Conservation (phyloP, 1,139 yeast genomes). For the Wickerhamomyces sp. region DNA sequence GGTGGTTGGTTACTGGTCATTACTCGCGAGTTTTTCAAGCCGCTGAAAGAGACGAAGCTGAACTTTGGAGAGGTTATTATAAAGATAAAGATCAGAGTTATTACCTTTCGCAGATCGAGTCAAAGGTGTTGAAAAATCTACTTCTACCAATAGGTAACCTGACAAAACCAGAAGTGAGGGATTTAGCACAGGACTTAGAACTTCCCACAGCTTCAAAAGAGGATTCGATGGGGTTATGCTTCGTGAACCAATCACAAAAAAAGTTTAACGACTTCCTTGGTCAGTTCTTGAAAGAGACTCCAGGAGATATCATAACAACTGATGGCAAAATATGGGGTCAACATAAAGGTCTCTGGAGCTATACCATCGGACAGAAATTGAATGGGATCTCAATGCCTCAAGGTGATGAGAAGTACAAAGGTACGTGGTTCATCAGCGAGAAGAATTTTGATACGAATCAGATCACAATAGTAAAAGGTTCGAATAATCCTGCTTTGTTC, state of each 20-base stretch:
- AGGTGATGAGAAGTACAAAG: conserved; percentile 66
- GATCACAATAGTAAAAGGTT: conserved; percentile 71
- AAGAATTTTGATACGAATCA: conserved; percentile 63
- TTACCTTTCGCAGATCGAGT: conserved; percentile 67
- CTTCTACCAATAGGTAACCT: conserved; percentile 78
- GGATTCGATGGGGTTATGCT: conserved; percentile 94
- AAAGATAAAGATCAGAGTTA: conserved; percentile 83
- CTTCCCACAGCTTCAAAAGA: conserved; percentile 72
- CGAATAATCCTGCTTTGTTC: conserved; percentile 56
- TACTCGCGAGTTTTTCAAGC: conserved; percentile 59
- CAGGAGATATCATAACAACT: conserved; percentile 65
- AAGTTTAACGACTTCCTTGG: conserved; percentile 70
- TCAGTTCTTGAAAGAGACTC: conserved; percentile 66
- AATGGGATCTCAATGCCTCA: conserved; percentile 77
- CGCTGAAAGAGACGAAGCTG: conserved; percentile 27
- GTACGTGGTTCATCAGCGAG: conserved; percentile 82
- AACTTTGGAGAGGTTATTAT: conserved; percentile 56
- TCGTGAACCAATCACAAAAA: conserved; percentile 61
- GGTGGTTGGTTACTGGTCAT: conserved; percentile 96
- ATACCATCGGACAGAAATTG: conserved; percentile 85
- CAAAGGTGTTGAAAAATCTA: conserved; percentile 40
- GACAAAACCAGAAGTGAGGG: conserved; percentile 69
- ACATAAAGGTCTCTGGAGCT: conserved; percentile 88
- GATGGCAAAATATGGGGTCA: conserved; percentile 69
- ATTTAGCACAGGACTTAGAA: conserved; percentile 45